Percentiles rank a stretch among this genome's conserved stretches.
These are phyloP conservation scores for Gryganskiella cystojenkinii DNA, from an alignment of 192 early-diverging fungal species.

Conservation along the genomic window DNA sequence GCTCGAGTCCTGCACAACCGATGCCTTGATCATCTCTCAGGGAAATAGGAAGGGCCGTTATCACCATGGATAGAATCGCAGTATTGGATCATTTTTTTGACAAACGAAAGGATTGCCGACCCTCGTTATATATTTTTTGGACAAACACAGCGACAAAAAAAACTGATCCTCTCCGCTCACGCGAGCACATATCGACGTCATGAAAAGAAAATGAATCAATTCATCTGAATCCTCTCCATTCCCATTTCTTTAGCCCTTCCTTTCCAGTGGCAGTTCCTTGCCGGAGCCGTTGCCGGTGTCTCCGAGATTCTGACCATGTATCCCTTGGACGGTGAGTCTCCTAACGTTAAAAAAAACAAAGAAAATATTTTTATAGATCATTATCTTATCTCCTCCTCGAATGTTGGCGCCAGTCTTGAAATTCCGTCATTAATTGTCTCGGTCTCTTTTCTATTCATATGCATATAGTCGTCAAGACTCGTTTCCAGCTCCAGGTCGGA, in stretches of 20 bases:
- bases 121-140: too few relatives aligned
- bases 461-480: conserved; percentile 86
- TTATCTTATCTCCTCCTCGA: conserved; percentile 11
- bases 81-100: too few relatives aligned
- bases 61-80: too few relatives aligned
- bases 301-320: conserved; percentile 97
- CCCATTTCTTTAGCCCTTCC: conserved; percentile 64
- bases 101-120: too few relatives aligned
- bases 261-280: conserved; percentile 82
- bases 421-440: not conserved
- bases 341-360: not conserved
- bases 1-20: too few relatives aligned
- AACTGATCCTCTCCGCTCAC: not conserved
- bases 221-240: not conserved
- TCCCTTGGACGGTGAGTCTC: conserved; percentile 74
- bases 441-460: not conserved
- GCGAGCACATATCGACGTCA: not conserved
- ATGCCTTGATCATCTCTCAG: too few relatives aligned
- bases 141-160: too few relatives aligned
- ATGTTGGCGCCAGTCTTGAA: too few relatives aligned
- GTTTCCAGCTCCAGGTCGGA: conserved; percentile 96
- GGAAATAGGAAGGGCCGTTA: too few relatives aligned
- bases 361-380: conserved; percentile 6
- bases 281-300: conserved; percentile 83
- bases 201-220: conserved; percentile 1